Conservation (phyloP, 1,284 basidiomycete genomes). For the Singerocomus rubriflavus region DNA sequence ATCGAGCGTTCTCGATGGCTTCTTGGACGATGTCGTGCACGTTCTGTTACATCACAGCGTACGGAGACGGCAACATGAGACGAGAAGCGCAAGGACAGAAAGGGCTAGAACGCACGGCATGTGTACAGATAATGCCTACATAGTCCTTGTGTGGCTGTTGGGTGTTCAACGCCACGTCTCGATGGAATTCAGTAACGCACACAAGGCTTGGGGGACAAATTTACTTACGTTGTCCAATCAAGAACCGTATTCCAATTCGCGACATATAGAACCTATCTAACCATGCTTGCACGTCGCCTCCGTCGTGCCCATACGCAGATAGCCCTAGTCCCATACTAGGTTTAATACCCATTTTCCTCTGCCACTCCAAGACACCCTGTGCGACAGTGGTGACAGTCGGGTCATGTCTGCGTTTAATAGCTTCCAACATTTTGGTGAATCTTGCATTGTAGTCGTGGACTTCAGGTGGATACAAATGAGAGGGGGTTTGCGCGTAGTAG, state of each 20-base stretch:
- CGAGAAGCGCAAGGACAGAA: constrained; percentile 1
- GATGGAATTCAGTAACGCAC: constrained; percentile 6
- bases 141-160: constrained; percentile 87
- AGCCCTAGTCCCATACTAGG: constrained; percentile 29
- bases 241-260: constrained; percentile 93
- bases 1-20: constrained; percentile 97
- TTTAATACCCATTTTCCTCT: constrained; percentile 41
- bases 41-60: constrained; percentile 48
- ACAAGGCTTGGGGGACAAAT: background rate
- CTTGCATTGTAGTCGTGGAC: constrained; percentile 91
- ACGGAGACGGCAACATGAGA: constrained; percentile 2
- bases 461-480: constrained; percentile 85
- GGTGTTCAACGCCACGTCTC: constrained; percentile 90
- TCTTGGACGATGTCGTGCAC: constrained; percentile 97
- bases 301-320: constrained; percentile 59
- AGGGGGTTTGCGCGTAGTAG: constrained; percentile 78
- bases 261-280: constrained; percentile 97
- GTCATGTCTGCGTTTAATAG: constrained; percentile 94
- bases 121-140: constrained; percentile 98
- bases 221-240: constrained; percentile 86
- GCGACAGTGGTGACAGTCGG: constrained; percentile 97
- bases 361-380: constrained; percentile 85
- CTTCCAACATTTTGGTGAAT: constrained; percentile 86
- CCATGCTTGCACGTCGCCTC: constrained; percentile 92
- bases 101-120: constrained; percentile 57